Evolutionary conservation across 805 yeast genomes (phyloP).

Genomic region (Lachancea thermotolerans): DNA sequence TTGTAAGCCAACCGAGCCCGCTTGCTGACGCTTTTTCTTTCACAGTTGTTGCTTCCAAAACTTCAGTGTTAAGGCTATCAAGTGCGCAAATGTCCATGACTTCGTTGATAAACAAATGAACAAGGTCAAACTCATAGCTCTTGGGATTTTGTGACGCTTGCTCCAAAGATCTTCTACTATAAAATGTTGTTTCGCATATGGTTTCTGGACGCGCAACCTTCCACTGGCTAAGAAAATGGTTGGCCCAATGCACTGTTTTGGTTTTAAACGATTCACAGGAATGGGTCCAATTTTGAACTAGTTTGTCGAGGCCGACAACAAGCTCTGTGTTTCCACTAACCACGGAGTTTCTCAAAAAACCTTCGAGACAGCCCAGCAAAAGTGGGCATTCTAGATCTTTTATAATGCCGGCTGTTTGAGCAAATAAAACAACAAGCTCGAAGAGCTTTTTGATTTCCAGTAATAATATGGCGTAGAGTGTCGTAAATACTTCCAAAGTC

Average conservation of each 20-base stretch:
- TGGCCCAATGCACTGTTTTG: not conserved
- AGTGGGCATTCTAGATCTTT: not conserved
- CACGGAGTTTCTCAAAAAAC: conserved; percentile 9
- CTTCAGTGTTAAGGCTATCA: not conserved
- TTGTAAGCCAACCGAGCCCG: conserved; percentile 8
- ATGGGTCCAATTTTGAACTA: conserved; percentile 2
- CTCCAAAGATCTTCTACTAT: not conserved
- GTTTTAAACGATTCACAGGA: not conserved
- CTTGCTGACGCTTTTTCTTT: not conserved
- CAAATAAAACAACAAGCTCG: conserved; percentile 1
- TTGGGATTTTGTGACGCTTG: not conserved
- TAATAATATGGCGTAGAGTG: conserved; percentile 7
- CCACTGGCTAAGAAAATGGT: not conserved
- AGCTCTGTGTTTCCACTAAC: conserved; percentile 7
- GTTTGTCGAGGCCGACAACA: conserved; percentile 7
- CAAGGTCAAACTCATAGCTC: conserved; percentile 8
- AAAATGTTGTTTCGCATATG: not conserved
- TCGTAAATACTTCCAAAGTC: conserved; percentile 5
- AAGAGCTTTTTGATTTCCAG: conserved; percentile 7
- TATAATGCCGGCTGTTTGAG: not conserved
- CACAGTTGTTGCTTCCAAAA: not conserved
- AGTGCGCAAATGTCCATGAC: conserved; percentile 7
- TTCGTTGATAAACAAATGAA: conserved; percentile 8
- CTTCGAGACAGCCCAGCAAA: conserved; percentile 8
- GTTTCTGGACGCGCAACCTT: not conserved